Percentiles rank a stretch among this genome's conserved stretches.
Conservation (phyloP, 176 grass and related monocot species). For the Ampelocalamus luodianensis region DNA sequence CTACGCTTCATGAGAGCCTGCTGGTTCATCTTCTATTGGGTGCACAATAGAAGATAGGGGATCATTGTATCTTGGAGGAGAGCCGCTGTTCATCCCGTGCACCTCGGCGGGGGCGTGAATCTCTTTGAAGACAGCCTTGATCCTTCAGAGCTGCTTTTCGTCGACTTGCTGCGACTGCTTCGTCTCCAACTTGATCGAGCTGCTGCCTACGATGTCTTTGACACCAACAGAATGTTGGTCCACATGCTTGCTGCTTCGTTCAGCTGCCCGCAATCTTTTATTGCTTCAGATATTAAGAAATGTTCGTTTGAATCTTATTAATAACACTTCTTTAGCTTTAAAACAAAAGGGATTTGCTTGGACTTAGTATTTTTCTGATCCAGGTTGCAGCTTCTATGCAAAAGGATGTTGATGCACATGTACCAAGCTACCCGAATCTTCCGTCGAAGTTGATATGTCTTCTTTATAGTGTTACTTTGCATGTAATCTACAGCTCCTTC, state of each 20-base stretch:
- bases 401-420: slow-evolving; percentile 88
- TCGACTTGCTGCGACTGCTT: too few species aligned
- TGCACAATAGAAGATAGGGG: not conserved
- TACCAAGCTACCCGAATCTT: slow-evolving; percentile 95
- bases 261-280: not conserved
- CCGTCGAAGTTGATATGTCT: slow-evolving; percentile 96
- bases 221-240: not conserved
- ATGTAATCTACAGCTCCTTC: slow-evolving; percentile 60
- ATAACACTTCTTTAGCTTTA: not conserved
- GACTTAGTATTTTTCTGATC: slow-evolving; percentile 40
- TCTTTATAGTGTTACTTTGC: slow-evolving; percentile 92
- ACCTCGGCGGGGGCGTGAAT: not conserved
- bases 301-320: not conserved
- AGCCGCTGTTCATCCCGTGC: not conserved
- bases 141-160: not conserved
- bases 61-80: not conserved
- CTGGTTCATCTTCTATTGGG: not conserved
- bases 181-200: too few species aligned
- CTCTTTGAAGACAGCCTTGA: not conserved
- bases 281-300: not conserved
- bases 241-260: slow-evolving; percentile 5
- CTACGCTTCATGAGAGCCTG: not conserved
- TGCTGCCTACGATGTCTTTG: too few species aligned
- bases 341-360: slow-evolving; percentile 26
- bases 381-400: slow-evolving; percentile 99